Evolutionary conservation across 331 rosid species (phyloP).

Genomic region (Quercus lobata): DNA sequence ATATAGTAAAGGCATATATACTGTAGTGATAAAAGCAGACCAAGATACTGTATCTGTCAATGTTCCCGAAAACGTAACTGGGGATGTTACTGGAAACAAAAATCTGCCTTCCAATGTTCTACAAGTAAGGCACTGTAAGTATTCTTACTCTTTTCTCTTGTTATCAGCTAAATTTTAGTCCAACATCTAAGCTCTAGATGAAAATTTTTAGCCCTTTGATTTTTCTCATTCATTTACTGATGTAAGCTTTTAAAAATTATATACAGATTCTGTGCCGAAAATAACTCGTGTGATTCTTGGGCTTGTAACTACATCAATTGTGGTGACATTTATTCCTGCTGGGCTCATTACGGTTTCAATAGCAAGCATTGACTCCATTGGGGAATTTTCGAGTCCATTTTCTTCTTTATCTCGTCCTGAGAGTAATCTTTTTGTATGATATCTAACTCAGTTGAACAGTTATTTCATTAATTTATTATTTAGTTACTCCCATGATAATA

Average conservation of each 20-base stretch:
- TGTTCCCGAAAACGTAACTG: slow-evolving; percentile 69
- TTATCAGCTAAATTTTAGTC: background rate
- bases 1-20: slow-evolving; percentile 34
- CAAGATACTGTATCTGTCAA: slow-evolving; percentile 41
- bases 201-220: background rate
- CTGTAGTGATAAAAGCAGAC: slow-evolving; percentile 55
- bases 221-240: background rate
- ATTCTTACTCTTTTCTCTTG: background rate
- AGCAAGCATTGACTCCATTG: slow-evolving; percentile 71
- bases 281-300: slow-evolving; percentile 47
- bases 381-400: slow-evolving; percentile 43
- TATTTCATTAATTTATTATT: background rate
- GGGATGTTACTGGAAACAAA: slow-evolving; percentile 78
- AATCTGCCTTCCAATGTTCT: slow-evolving; percentile 87
- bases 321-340: slow-evolving; percentile 52
- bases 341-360: slow-evolving; percentile 73
- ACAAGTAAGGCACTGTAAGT: slow-evolving; percentile 90
- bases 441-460: slow-evolving; percentile 14
- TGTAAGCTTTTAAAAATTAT: slow-evolving; percentile 3
- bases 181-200: background rate
- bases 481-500: background rate
- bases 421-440: slow-evolving; percentile 72
- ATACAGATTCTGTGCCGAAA: slow-evolving; percentile 65
- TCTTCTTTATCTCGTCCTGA: slow-evolving; percentile 63
- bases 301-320: slow-evolving; percentile 57